A percentile compares a stretch with the other conserved stretches of the same genome.
phyloP scores from a whole-genome alignment of 139 green algal genomes.

The Coelastrella sp. region DNA sequence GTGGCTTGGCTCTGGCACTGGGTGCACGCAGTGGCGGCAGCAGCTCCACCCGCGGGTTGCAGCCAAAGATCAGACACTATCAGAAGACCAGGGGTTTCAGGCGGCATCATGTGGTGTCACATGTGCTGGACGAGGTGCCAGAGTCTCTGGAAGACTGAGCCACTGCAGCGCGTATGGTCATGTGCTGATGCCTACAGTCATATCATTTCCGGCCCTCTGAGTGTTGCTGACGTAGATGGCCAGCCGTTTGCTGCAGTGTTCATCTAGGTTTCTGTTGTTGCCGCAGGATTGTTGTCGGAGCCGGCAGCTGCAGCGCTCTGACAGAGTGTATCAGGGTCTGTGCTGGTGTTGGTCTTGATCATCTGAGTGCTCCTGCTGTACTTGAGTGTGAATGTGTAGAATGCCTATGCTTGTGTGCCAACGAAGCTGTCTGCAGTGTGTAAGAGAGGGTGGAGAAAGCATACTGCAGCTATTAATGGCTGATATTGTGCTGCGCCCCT shows the following conservation, averaged over 20 bases:
- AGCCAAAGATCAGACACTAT: not conserved
- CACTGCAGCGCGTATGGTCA: not conserved
- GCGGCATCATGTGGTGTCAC: conserved; percentile 29
- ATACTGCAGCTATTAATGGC: not conserved
- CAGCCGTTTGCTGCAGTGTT: not conserved
- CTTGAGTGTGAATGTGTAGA: not conserved
- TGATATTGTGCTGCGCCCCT: not conserved
- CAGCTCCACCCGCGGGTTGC: not conserved
- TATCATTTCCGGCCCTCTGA: no score
- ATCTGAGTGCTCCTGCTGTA: not conserved
- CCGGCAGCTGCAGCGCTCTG: not conserved
- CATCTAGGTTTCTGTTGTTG: not conserved
- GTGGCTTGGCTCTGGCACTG: conserved; percentile 51
- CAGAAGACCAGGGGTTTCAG: not conserved
- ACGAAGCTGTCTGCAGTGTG: not conserved
- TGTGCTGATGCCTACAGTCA: no score
- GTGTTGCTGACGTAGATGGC: no score
- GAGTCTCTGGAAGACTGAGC: conserved; percentile 7
- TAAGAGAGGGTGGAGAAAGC: not conserved
- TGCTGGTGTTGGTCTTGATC: not conserved
- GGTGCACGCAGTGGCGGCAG: conserved; percentile 22
- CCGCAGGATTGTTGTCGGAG: not conserved
- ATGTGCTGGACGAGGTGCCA: conserved; percentile 30
- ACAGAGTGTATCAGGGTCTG: not conserved
- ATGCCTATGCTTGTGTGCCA: not conserved